phyloP scores from a whole-genome alignment of 306 rosid genomes.

The Morella rubra region DNA sequence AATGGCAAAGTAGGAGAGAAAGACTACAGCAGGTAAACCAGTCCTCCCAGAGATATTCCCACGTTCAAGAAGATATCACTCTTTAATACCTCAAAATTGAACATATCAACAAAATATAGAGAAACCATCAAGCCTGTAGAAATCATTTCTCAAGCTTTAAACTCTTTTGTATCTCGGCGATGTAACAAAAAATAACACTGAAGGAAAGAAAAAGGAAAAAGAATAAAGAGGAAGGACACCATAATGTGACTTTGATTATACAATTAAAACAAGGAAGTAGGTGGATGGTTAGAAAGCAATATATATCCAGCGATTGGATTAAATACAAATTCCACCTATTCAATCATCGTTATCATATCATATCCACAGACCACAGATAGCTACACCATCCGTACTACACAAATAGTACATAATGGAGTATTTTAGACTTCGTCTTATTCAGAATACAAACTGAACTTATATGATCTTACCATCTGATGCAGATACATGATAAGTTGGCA shows the following conservation, averaged over 20 bases:
- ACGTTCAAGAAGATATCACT: background rate
- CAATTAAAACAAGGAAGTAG: background rate
- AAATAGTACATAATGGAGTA: conserved; percentile 1
- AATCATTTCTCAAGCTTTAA: background rate
- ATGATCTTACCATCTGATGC: conserved; percentile 44
- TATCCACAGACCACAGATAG: background rate
- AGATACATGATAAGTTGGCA: conserved; percentile 48
- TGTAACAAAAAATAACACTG: too few species aligned
- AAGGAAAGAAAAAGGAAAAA: too few species aligned
- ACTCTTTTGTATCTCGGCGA: background rate
- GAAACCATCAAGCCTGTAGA: background rate
- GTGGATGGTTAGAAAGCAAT: background rate
- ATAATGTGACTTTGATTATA: too few species aligned
- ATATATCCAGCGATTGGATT: background rate
- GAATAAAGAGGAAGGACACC: too few species aligned
- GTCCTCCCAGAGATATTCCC: too few species aligned
- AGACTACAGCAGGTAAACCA: too few species aligned
- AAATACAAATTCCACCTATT: background rate
- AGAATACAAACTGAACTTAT: conserved; percentile 14
- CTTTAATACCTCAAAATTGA: background rate
- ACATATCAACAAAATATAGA: background rate
- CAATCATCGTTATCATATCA: background rate
- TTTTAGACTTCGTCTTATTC: background rate
- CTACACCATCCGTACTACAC: conserved; percentile 2
- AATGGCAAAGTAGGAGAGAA: too few species aligned